Conservation (phyloP, 495 filamentous ascomycete genomes). For the Lophium mytilinum region DNA sequence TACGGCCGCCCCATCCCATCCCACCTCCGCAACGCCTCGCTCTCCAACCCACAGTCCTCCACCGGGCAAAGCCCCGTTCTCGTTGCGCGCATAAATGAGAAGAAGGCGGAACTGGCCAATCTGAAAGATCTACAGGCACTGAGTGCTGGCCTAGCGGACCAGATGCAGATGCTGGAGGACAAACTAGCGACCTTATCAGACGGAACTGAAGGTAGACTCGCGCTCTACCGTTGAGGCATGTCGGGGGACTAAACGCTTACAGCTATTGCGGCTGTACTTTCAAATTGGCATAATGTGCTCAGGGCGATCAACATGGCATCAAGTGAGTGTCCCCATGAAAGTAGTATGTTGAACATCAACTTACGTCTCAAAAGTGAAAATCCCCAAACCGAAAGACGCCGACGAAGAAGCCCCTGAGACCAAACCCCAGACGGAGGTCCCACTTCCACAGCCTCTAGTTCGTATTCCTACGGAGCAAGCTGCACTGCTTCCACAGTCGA, state of each 20-base stretch:
- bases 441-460: conserved; percentile 71
- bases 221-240: neutral
- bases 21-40: conserved; percentile 54
- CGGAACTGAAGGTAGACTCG: conserved; percentile 72
- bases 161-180: conserved; percentile 85
- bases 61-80: conserved; percentile 71
- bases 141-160: conserved; percentile 73
- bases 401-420: conserved; percentile 34
- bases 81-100: conserved; percentile 81
- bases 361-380: conserved; percentile 42
- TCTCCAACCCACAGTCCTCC: conserved; percentile 38
- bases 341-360: neutral
- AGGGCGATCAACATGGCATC: conserved; percentile 92
- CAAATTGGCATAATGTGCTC: conserved; percentile 95
- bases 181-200: conserved; percentile 82
- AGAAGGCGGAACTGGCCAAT: conserved; percentile 87
- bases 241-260: conserved; percentile 15
- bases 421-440: conserved; percentile 36
- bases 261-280: conserved; percentile 87
- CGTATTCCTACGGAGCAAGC: conserved; percentile 64
- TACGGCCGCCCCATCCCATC: conserved; percentile 54
- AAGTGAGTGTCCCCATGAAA: conserved; percentile 49
- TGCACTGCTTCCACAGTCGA: conserved; percentile 18
- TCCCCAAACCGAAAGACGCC: conserved; percentile 51
- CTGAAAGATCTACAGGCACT: conserved; percentile 80